Evolutionary conservation across 129 eudicot genomes (phyloP), one percentile per base, ranked within the genome.

Genomic region (Flaveria bidentis): DNA sequence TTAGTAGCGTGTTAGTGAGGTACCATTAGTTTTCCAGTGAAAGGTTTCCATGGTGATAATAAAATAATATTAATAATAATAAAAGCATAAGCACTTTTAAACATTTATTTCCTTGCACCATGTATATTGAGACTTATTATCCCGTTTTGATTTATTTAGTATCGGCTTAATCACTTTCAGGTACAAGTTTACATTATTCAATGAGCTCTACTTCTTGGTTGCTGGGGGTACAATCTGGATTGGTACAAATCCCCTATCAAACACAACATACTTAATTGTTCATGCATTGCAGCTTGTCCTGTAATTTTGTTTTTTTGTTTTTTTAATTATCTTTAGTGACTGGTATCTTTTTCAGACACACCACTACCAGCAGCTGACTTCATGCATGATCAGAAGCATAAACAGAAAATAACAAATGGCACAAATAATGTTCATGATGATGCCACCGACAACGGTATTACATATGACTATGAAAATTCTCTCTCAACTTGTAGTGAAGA

Each of bases 191-290:
- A 95, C 99, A 41, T 83, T 95, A 81, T 95, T 95, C 78, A 95
- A 95, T 20, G 99, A 95, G 84, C 91, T 95, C 67, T 95, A 95
- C 86, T 95, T 95, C 82, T 80, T 95, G 85, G 99, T 95, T 67
- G 89, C 94, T 53, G 99, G 99, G 46, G 99, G 99, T 65, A 95
- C 99, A 51, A 86, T 95, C 69, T 95, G 99, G 99, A 87, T 89
- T 23, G 99, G 99, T 95, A 89, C 61, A 55, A 39, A 69, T 82
- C 77, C 58, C 18, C 18, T 39, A 0, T 64, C 30, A 4, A 62
- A 18, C 80, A 46, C 11, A 16, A 65, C 53, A 47, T 64, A 18
- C n/a, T 64, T 9, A 18, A 26, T 45, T 18, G 30, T 23, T 60
- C 41, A 25, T 60, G 33, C 67, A 60, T 60, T 26, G 67, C 67